Evolutionary conservation across 1,284 basidiomycete species (phyloP).

Genomic region (Ustilago loliicola): DNA sequence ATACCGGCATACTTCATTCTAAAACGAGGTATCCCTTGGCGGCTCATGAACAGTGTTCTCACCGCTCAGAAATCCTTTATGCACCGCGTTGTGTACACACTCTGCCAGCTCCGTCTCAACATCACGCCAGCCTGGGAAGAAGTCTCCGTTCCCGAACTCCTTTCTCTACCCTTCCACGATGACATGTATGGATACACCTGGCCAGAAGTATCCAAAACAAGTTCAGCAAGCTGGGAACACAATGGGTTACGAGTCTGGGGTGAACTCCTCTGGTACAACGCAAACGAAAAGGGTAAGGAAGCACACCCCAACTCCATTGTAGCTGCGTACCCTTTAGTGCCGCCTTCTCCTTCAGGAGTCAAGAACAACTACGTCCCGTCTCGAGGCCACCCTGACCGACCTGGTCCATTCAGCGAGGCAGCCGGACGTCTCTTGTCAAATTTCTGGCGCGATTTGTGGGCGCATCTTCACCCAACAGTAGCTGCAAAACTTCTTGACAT

Average conservation of each 20-base stretch:
- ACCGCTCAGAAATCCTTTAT: background rate
- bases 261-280: background rate
- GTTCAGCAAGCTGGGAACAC: background rate
- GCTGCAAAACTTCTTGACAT: background rate
- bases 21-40: background rate
- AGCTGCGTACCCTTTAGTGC: background rate
- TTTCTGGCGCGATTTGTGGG: background rate
- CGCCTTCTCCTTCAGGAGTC: background rate
- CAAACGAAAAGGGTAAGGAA: background rate
- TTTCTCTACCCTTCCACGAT: background rate
- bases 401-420: background rate
- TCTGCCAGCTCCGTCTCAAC: background rate
- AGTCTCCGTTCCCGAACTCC: background rate
- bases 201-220: background rate
- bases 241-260: constrained; percentile 2
- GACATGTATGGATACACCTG: background rate
- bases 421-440: background rate
- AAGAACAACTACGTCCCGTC: background rate
- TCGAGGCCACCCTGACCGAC: background rate
- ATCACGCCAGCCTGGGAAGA: background rate
- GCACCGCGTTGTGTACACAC: background rate
- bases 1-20: background rate
- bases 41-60: background rate
- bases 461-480: background rate
- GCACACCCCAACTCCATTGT: background rate